Conservation (phyloP, 306 rosid genomes). For the Coriaria nepalensis region DNA sequence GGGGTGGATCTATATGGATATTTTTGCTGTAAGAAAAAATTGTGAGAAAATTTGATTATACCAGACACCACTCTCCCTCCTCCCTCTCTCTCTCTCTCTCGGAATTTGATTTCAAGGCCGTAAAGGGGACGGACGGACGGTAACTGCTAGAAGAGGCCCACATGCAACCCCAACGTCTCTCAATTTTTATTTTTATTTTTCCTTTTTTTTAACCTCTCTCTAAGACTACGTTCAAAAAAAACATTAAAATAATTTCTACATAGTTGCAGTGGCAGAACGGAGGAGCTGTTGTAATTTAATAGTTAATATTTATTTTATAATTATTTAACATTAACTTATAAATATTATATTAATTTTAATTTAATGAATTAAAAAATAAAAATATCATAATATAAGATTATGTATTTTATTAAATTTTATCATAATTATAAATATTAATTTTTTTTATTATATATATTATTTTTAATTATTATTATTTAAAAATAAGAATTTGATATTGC, state of each 20-base stretch:
- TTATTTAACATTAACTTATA: too few species aligned
- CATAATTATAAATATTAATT: too few species aligned
- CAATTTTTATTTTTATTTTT: background rate
- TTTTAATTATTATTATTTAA: too few species aligned
- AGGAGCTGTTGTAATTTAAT: too few species aligned
- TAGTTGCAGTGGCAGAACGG: constrained; percentile 10
- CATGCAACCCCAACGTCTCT: constrained; percentile 65
- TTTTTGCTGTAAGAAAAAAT: background rate
- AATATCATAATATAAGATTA: too few species aligned
- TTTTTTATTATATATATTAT: too few species aligned
- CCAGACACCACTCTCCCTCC: constrained; percentile 1
- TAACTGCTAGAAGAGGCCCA: constrained; percentile 18
- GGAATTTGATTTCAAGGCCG: constrained; percentile 32
- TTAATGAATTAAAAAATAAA: too few species aligned
- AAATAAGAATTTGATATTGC: too few species aligned
- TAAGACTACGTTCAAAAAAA: constrained; percentile 36
- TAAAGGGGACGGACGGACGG: too few species aligned
- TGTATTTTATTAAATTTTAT: too few species aligned
- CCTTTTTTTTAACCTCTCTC: background rate
- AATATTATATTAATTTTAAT: too few species aligned
- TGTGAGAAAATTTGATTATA: constrained; percentile 1
- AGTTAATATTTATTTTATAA: too few species aligned
- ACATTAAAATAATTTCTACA: constrained; percentile 17
- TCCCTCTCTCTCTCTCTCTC: constrained; percentile 8
- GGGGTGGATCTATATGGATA: constrained; percentile 13